phyloP scores from a whole-genome alignment of 2,329 filamentous ascomycete species.

The Pseudophaeomoniella oleicola region DNA sequence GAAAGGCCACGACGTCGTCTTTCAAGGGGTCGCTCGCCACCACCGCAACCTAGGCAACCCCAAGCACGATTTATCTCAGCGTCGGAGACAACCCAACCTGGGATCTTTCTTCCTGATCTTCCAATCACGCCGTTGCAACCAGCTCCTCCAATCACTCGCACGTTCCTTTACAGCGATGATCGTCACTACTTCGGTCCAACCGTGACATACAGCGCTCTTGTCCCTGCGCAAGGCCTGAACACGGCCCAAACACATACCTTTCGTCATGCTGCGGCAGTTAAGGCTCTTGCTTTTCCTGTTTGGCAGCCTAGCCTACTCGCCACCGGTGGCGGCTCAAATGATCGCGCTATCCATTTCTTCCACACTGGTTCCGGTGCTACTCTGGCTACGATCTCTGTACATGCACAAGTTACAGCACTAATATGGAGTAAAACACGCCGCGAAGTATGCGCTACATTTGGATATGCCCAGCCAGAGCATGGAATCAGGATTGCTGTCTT shows the following conservation, averaged over 20 bases:
- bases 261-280: constrained; percentile 74
- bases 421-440: constrained; percentile 76
- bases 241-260: constrained; percentile 51
- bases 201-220: background rate
- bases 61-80: background rate
- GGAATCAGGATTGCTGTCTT: constrained; percentile 82
- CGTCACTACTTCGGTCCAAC: background rate
- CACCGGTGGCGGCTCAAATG: constrained; percentile 83
- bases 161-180: background rate
- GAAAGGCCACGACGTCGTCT: background rate
- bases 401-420: constrained; percentile 82
- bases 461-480: constrained; percentile 83
- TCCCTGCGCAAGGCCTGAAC: background rate
- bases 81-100: background rate
- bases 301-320: constrained; percentile 82
- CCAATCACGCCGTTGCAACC: background rate
- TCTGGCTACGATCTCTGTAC: constrained; percentile 80
- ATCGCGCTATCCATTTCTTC: constrained; percentile 92
- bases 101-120: background rate
- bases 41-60: background rate
- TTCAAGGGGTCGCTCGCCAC: background rate
- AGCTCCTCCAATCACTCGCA: background rate
- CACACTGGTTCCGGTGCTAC: constrained; percentile 71
- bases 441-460: constrained; percentile 88
- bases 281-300: constrained; percentile 92